Evolutionary conservation across 768 basidiomycete genomes (phyloP).

Genomic region (Phaeotremella fagi): DNA sequence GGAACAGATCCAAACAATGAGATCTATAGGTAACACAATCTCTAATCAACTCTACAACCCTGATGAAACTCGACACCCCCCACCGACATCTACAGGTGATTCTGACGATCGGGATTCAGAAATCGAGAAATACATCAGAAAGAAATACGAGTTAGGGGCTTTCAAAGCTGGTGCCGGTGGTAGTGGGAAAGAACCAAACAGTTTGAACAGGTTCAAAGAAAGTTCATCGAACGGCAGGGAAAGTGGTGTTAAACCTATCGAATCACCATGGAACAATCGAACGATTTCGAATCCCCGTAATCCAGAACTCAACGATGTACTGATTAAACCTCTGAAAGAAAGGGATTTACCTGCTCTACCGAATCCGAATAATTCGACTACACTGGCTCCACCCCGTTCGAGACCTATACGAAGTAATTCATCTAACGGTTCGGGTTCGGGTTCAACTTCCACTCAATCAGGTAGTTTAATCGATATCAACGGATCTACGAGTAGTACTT

Average conservation of each 20-base stretch:
- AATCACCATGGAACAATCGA: not conserved
- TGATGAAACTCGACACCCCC: conserved; percentile 70
- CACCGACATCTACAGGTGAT: conserved; percentile 73
- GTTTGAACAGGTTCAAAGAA: conserved; percentile 15
- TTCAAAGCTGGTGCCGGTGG: conserved; percentile 20
- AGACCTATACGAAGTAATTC: conserved; percentile 10
- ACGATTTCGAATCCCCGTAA: conserved; percentile 21
- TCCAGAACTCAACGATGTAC: conserved; percentile 40
- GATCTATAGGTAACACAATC: conserved; percentile 69
- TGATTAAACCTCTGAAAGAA: conserved; percentile 10
- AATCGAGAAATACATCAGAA: conserved; percentile 81
- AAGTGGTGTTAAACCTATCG: not conserved
- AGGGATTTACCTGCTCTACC: conserved; percentile 37
- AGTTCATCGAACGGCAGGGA: not conserved
- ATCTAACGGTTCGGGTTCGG: not conserved
- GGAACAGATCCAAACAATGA: conserved; percentile 57
- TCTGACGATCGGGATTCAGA: conserved; percentile 74
- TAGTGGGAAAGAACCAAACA: conserved; percentile 16
- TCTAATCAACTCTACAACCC: conserved; percentile 79
- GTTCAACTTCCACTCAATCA: not conserved
- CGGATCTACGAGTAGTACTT: conserved; percentile 5
- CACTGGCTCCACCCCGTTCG: conserved; percentile 4
- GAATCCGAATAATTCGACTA: no score
- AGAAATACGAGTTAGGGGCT: conserved; percentile 53
- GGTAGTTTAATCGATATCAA: conserved; percentile 11